Base-by-base conservation (phyloP, 306 rosid genomes). In the Vigna nakashimae region DNA sequence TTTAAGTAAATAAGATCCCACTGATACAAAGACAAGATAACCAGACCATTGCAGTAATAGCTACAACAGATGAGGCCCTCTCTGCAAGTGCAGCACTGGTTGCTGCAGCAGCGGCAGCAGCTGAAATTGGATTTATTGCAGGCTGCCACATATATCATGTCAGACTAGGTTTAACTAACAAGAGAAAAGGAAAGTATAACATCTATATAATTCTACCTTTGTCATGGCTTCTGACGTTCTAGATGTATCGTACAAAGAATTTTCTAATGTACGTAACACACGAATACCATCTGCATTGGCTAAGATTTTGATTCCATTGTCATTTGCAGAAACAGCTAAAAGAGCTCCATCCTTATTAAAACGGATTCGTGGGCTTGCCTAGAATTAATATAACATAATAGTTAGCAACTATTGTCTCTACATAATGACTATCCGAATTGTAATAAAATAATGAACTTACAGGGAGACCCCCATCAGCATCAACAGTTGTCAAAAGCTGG, bases 351-450 rank as follows among this genome's bases (percentile, higher is more conserved):
- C 95, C 92, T 89, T 94, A 86, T 92, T 94, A 79, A 94, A 94
- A 74, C 98, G 98, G 79, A 94, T 92, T 2, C 98, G 96, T 46
- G 98, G 98, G 80, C 97, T 94, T 65, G 88, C 93, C 98, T 94
- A 70, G 59, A 79, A 84, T 86, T 82, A 79, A 83, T 62, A 74
- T 52, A 48, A 72, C 80, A 58, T 13, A 63, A 51, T 22, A 82
- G 59, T 83, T 51, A 87, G 70, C 36, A 73, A 69, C 36, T 17
- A 63, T 63, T 69, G 74, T 79, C 26, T 62, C 28, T 15, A 60
- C 34, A 65, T 38, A 73, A n/a, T 10, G 7, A 40, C 74, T 24
- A 2, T 26, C 58, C 53, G 34, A 67, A 79, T 82, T 64, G 17
- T 24, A 74, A 73, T 4, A 52, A 78, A 49, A 49, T 46, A 67